phyloP scores from a whole-genome alignment of 345 rosid genomes.

The Pistacia integerrima region DNA sequence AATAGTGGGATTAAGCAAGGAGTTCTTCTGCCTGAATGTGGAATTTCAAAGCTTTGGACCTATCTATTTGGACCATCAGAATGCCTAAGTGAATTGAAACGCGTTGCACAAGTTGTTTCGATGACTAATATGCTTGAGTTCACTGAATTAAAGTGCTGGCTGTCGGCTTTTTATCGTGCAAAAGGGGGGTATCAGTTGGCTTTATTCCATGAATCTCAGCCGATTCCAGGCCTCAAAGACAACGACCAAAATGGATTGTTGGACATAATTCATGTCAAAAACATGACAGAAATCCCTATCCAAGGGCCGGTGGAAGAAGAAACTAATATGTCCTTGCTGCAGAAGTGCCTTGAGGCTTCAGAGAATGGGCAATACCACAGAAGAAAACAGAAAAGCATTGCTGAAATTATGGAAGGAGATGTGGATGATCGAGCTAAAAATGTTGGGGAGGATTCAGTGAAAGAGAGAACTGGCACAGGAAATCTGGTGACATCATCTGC shows the following conservation, averaged over 20 bases:
- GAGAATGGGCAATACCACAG: constrained; percentile 44
- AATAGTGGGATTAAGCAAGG: constrained; percentile 81
- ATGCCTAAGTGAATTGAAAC: constrained; percentile 50
- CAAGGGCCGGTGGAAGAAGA: constrained; percentile 52
- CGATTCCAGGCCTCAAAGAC: constrained; percentile 75
- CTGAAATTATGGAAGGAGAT: constrained; percentile 64
- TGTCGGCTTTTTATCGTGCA: constrained; percentile 66
- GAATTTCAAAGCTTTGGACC: constrained; percentile 49
- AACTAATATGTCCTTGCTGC: constrained; percentile 27
- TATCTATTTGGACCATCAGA: constrained; percentile 49
- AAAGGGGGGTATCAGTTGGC: constrained; percentile 52
- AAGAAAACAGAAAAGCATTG: constrained; percentile 85
- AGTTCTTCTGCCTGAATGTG: constrained; percentile 57
- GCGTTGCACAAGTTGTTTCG: constrained; percentile 40
- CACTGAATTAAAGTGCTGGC: constrained; percentile 55
- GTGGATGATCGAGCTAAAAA: constrained; percentile 29
- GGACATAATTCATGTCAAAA: constrained; percentile 21
- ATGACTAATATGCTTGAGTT: constrained; percentile 47
- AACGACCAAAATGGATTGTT: constrained; percentile 31
- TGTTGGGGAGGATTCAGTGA: constrained; percentile 24
- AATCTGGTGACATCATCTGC: constrained; percentile 20
- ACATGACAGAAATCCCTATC: constrained; percentile 31
- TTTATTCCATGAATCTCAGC: constrained; percentile 47
- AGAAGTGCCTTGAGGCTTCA: constrained; percentile 38
- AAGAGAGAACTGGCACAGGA: constrained; percentile 19